Base-by-base conservation (phyloP, 106 monocot genomes). In the Narthecium ossifragum region DNA sequence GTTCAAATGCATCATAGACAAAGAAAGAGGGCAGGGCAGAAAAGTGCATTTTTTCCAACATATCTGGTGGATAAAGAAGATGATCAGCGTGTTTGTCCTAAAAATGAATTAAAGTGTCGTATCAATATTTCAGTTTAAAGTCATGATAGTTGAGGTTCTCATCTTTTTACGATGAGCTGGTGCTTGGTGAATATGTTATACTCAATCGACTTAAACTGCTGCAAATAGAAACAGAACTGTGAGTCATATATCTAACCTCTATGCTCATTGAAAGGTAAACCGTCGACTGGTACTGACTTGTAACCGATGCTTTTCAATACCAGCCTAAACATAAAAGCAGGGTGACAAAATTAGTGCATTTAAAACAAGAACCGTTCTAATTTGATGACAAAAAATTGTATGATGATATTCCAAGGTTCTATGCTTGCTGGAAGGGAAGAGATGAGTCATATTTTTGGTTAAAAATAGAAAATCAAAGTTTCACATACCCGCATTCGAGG, bases 281-380 rank as follows among this genome's bases (percentile, higher is more conserved):
- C 98, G 23, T 84, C 76, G 26, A 91, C 75, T 22, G 98, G 84
- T 58, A 91, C 36, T 23, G 98, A 98, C 66, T 88, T 90, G 81
- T 98, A 91, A 55, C 98, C 98, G 25, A 98, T 91, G 70, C 98
- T 98, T 76, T 98, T 98, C 63, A 98, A 68, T 24, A 87, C 81
- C 70, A 98, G 60, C 57, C 98, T 98, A 65, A 43, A 61, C 51
- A 71, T n/a, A 73, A 17, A 66, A 51, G 29, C n/a, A 23, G 26
- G 23, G n/a, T n/a, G n/a, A n/a, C n/a, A n/a, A n/a, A n/a, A n/a
- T n/a, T n/a, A n/a, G n/a, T n/a, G n/a, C n/a, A n/a, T n/a, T n/a
- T n/a, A n/a, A n/a, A n/a, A n/a, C n/a, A n/a, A n/a, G n/a, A n/a
- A n/a, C n/a, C n/a, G n/a, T n/a, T n/a, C n/a, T n/a, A n/a, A n/a